Percentiles rank a stretch among this genome's conserved stretches.
Conservation (phyloP, 75 land plant species). For the Selaginella moellendorffii region DNA sequence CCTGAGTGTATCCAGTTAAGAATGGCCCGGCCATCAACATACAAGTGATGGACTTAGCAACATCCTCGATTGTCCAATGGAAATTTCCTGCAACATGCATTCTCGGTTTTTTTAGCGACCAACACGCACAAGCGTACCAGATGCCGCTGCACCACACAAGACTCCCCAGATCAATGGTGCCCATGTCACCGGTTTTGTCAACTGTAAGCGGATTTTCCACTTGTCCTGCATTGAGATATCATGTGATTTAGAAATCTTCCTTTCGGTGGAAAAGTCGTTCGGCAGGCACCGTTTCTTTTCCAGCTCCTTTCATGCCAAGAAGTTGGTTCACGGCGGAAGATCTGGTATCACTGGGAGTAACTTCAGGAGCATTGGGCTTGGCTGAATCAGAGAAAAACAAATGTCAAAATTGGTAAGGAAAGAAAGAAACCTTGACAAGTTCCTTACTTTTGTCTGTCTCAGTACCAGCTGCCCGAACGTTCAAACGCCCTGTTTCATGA, state of each 20-base stretch:
- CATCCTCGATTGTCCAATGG: slow-evolving; percentile 82
- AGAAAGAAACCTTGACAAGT: not conserved
- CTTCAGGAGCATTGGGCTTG: slow-evolving; percentile 34
- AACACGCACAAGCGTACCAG: slow-evolving; percentile 32
- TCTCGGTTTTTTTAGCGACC: no score
- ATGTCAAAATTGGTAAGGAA: not conserved
- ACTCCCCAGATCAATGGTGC: slow-evolving; percentile 96
- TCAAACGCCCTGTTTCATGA: not conserved
- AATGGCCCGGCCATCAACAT: slow-evolving; percentile 95
- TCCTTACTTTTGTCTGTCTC: not conserved
- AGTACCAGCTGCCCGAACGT: not conserved
- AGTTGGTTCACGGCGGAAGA: slow-evolving; percentile 68
- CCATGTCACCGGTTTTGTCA: slow-evolving; percentile 95
- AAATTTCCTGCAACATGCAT: slow-evolving; percentile 88
- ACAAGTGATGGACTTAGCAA: slow-evolving; percentile 71
- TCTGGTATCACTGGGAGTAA: slow-evolving; percentile 49
- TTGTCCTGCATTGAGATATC: slow-evolving; percentile 59
- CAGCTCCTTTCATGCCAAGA: slow-evolving; percentile 88
- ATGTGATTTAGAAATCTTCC: no score
- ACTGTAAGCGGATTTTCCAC: slow-evolving; percentile 91
- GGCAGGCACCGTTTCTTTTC: slow-evolving; percentile 62
- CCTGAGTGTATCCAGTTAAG: slow-evolving; percentile 98
- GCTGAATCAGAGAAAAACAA: slow-evolving; percentile 13
- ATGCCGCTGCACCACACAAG: slow-evolving; percentile 95
- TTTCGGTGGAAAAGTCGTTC: no score